A percentile compares a stretch with the other conserved stretches of the same genome.
Evolutionary conservation across 768 basidiomycete species (phyloP).

Genomic region (Lactarius indigo): DNA sequence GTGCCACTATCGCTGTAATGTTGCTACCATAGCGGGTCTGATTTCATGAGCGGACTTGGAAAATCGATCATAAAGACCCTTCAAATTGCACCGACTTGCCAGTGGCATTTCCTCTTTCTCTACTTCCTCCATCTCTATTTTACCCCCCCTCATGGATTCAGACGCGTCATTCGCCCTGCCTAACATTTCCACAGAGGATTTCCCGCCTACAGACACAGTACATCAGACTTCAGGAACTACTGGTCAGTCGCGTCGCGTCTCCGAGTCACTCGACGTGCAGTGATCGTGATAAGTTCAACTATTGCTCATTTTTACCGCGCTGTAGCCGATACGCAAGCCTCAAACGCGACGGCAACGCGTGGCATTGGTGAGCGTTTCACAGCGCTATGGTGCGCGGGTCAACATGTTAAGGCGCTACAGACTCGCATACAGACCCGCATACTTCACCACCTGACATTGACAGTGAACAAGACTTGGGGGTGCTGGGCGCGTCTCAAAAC

Average conservation of each 20-base stretch:
- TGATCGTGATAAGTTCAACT: background rate
- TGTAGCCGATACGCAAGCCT: background rate
- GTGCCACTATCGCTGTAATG: too few relatives aligned
- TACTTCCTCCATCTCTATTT: background rate
- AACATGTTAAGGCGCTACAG: background rate
- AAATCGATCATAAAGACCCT: background rate
- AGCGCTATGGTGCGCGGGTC: background rate
- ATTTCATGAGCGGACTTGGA: too few relatives aligned
- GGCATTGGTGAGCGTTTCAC: background rate
- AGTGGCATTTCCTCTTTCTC: background rate
- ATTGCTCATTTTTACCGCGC: background rate
- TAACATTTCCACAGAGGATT: background rate
- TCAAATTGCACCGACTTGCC: background rate
- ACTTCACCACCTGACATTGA: background rate
- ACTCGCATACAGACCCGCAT: too few relatives aligned
- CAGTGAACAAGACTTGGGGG: background rate
- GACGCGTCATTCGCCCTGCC: background rate
- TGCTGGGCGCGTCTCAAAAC: background rate
- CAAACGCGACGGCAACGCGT: background rate
- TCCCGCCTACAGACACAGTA: background rate
- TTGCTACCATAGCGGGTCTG: too few relatives aligned
- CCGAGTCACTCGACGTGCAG: background rate
- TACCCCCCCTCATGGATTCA: background rate
- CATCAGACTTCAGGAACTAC: background rate
- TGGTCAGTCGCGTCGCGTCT: background rate